These are phyloP conservation scores for Mediolabrus comicus DNA, from an alignment of 108 stramenopile species.

Conservation along the genomic window DNA sequence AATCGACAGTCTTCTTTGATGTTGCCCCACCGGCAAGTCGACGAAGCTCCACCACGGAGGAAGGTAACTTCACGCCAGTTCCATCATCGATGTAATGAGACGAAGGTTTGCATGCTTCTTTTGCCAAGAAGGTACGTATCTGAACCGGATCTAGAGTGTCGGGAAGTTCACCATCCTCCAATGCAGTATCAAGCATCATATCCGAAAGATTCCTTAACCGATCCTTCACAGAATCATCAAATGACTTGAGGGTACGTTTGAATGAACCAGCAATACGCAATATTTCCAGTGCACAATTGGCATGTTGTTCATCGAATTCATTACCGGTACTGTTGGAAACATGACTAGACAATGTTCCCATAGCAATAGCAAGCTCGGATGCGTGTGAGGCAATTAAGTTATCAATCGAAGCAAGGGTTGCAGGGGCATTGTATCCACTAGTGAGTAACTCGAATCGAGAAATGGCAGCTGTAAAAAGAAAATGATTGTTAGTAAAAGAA, in stretches of 20 bases:
- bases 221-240: slow-evolving; percentile 61
- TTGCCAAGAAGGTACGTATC: slow-evolving; percentile 72
- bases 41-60: slow-evolving; percentile 49
- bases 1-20: slow-evolving; percentile 2
- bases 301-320: slow-evolving; percentile 80
- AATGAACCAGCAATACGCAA: slow-evolving; percentile 71
- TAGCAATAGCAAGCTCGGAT: slow-evolving; percentile 67
- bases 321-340: slow-evolving; percentile 15
- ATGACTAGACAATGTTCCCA: slow-evolving; percentile 57
- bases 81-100: slow-evolving; percentile 27
- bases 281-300: slow-evolving; percentile 72
- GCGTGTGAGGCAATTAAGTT: slow-evolving; percentile 61
- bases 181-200: slow-evolving; percentile 41
- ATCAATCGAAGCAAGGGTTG: slow-evolving; percentile 59
- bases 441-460: slow-evolving; percentile 75
- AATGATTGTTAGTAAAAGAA: background rate
- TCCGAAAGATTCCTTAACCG: slow-evolving; percentile 52
- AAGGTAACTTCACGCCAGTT: slow-evolving; percentile 27
- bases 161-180: slow-evolving; percentile 45
- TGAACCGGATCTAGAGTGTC: slow-evolving; percentile 70
- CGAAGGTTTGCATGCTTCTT: slow-evolving; percentile 47
- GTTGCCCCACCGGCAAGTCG: slow-evolving; percentile 24
- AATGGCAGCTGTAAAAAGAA: slow-evolving; percentile 38
- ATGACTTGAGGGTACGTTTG: slow-evolving; percentile 46
- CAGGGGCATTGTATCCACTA: slow-evolving; percentile 62